These are phyloP conservation scores for Plenodomus lindquistii DNA, from an alignment of 2,329 filamentous ascomycete genomes.

Conservation along the genomic window DNA sequence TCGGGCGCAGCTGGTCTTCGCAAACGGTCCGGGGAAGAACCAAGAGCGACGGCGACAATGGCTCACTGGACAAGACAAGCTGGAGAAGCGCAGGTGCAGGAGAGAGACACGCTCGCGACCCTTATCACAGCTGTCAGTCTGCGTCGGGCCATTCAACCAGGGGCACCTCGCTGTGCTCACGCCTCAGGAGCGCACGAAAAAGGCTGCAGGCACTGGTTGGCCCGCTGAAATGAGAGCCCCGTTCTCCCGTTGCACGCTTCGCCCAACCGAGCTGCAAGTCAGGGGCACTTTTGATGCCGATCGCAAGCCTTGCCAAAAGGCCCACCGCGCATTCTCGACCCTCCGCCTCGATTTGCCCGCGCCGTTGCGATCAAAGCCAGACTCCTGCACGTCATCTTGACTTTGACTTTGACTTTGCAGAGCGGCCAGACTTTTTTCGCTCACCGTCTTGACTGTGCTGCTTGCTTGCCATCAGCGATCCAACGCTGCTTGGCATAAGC, in stretches of 20 bases:
- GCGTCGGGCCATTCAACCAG: no score
- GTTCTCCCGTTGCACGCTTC: constrained; percentile 10
- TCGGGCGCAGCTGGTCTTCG: background rate
- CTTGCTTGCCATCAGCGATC: background rate
- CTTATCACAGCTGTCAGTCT: background rate
- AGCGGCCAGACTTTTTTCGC: background rate
- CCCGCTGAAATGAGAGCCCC: background rate
- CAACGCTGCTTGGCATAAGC: background rate
- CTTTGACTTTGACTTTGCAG: no score
- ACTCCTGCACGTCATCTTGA: constrained; percentile 8
- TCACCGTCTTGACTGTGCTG: no score
- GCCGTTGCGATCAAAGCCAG: constrained; percentile 6
- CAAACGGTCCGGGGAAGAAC: background rate
- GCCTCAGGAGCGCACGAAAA: no score
- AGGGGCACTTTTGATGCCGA: constrained; percentile 14
- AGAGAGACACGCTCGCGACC: constrained; percentile 6
- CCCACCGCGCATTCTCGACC: constrained; percentile 9
- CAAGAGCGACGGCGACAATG: background rate
- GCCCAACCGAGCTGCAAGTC: constrained; percentile 14
- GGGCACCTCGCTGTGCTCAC: no score
- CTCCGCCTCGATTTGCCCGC: constrained; percentile 5
- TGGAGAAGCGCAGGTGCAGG: constrained; percentile 5
- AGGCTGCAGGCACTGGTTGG: background rate
- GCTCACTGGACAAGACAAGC: background rate
- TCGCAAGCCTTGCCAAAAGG: constrained; percentile 14